phyloP scores from a whole-genome alignment of 2,329 filamentous ascomycete species.

The Alternaria sp. region DNA sequence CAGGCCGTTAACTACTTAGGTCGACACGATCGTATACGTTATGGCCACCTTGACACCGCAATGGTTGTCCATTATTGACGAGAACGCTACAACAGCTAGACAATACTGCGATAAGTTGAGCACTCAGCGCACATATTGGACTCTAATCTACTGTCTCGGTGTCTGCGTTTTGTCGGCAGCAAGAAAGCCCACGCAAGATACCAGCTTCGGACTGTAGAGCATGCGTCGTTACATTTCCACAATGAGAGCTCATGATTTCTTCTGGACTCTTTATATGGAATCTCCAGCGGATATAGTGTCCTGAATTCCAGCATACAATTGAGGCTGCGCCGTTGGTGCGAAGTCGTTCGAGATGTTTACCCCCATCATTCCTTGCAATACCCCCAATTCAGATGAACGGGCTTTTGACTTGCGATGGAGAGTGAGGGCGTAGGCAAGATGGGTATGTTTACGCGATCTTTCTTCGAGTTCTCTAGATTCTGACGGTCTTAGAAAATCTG shows the following conservation, averaged over 20 bases:
- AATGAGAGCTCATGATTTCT: not conserved
- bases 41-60: too few relatives aligned
- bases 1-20: not conserved
- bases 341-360: not conserved
- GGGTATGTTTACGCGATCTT: not conserved
- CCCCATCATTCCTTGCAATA: not conserved
- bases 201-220: not conserved
- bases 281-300: not conserved
- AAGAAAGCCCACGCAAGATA: not conserved
- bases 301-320: not conserved
- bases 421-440: not conserved
- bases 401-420: not conserved
- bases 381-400: not conserved
- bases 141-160: not conserved
- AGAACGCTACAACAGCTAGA: too few relatives aligned
- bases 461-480: not conserved
- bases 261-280: not conserved
- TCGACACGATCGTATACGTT: too few relatives aligned
- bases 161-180: not conserved
- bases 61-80: too few relatives aligned
- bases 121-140: too few relatives aligned
- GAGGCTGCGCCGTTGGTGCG: not conserved
- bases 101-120: too few relatives aligned
- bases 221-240: not conserved
- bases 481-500: not conserved